These are phyloP conservation scores for Dothidotthia symphoricarpi DNA, from an alignment of 2,329 filamentous ascomycete genomes.

Conservation along the genomic window DNA sequence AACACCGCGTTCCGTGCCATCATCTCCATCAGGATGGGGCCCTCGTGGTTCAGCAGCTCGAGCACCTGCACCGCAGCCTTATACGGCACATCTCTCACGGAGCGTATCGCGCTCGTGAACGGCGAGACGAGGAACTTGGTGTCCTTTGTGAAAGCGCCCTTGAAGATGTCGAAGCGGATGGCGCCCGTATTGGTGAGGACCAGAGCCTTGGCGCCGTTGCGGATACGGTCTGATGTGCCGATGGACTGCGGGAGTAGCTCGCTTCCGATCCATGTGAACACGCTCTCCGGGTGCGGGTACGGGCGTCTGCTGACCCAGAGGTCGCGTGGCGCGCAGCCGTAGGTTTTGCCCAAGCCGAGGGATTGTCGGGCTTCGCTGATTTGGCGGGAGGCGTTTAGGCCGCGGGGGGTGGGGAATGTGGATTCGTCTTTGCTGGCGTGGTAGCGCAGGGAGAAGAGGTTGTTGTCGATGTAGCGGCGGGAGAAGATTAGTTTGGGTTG, in stretches of 20 bases:
- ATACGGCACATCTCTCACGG: constrained; percentile 79
- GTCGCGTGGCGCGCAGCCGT: constrained; percentile 79
- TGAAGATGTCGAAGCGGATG: constrained; percentile 92
- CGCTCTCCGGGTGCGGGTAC: constrained; percentile 70
- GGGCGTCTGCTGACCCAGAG: constrained; percentile 79
- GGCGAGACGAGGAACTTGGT: constrained; percentile 83
- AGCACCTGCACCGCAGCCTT: constrained; percentile 67
- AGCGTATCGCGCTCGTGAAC: constrained; percentile 76
- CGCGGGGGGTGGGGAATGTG: constrained; percentile 74
- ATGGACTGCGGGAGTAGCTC: constrained; percentile 70
- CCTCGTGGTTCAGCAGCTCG: constrained; percentile 57
- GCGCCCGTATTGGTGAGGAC: constrained; percentile 85
- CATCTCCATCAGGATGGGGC: constrained; percentile 48
- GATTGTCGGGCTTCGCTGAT: constrained; percentile 69
- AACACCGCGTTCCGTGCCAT: constrained; percentile 38
- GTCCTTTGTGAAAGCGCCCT: constrained; percentile 85
- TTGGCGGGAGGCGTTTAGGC: constrained; percentile 66
- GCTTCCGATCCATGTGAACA: constrained; percentile 78
- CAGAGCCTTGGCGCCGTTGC: constrained; percentile 61
- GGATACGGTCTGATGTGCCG: constrained; percentile 41
- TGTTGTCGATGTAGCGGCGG: constrained; percentile 90
- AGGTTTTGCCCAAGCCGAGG: constrained; percentile 69
- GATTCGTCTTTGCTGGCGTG: constrained; percentile 71
- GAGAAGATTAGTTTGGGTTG: constrained; percentile 59
- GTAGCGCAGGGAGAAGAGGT: constrained; percentile 77